These are phyloP conservation scores for Cadophora luteo-olivacea DNA, from an alignment of 2,329 filamentous ascomycete genomes.

Conservation along the genomic window DNA sequence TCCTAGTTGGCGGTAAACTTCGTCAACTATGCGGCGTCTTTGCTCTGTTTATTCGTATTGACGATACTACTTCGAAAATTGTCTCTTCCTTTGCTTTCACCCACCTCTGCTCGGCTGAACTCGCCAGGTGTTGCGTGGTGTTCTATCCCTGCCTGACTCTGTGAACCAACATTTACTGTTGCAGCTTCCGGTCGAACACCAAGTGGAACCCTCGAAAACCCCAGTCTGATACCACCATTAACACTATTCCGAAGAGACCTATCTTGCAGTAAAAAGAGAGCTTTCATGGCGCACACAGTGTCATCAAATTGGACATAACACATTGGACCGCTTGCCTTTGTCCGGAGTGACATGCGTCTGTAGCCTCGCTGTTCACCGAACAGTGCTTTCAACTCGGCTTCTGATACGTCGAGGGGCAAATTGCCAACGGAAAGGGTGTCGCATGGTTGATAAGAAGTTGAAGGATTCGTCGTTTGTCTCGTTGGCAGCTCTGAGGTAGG, in stretches of 20 bases:
- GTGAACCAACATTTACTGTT: background rate
- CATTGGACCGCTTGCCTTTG: conserved; percentile 95
- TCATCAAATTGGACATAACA: conserved; percentile 99
- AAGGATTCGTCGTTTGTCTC: background rate
- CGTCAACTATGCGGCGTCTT: background rate
- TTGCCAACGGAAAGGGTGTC: conserved; percentile 99
- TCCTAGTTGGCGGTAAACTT: background rate
- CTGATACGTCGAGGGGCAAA: conserved; percentile 86
- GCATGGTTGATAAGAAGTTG: conserved; percentile 77
- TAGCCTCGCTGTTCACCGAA: conserved; percentile 95
- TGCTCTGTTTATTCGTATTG: background rate
- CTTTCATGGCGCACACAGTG: conserved; percentile 87
- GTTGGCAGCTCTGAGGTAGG: no score
- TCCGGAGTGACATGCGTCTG: conserved; percentile 92
- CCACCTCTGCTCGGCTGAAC: background rate
- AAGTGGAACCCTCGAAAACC: conserved; percentile 96
- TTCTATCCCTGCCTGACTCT: background rate
- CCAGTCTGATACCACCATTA: conserved; percentile 92
- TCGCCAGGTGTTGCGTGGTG: background rate
- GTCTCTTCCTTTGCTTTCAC: background rate
- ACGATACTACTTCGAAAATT: background rate
- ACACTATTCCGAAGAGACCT: conserved; percentile 82
- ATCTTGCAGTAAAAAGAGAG: conserved; percentile 90
- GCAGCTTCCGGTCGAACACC: conserved; percentile 83
- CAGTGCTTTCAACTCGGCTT: conserved; percentile 92